Conservation (phyloP, 75 land plant genomes). For the Pinus tabuliformis region DNA sequence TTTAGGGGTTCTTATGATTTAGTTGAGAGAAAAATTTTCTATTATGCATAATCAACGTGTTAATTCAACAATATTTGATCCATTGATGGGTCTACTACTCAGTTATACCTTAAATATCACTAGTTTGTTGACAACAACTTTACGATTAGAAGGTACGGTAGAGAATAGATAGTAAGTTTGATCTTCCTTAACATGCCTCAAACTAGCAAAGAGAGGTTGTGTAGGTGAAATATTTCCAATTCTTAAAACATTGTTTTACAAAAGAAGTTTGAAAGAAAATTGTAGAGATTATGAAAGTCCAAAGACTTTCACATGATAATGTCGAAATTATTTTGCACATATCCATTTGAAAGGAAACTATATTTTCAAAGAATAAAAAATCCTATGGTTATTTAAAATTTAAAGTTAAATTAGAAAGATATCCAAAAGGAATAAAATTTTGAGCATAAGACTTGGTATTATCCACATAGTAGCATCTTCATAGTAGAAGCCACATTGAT, state of each 20-base stretch:
- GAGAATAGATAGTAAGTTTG: conserved; percentile 53
- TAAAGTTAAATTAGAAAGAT: not conserved
- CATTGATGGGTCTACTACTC: conserved; percentile 94
- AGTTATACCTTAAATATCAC: conserved; percentile 92
- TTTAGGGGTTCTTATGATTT: conserved; percentile 94
- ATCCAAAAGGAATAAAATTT: not conserved
- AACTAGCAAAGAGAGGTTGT: no score
- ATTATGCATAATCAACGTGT: conserved; percentile 58
- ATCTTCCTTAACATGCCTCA: no score
- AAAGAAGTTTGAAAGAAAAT: conserved; percentile 54
- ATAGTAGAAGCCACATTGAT: not conserved
- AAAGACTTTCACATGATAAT: conserved; percentile 51
- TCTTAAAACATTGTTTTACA: conserved; percentile 10
- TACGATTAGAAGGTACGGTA: conserved; percentile 85
- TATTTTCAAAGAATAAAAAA: not conserved
- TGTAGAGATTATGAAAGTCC: conserved; percentile 49
- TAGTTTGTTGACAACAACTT: conserved; percentile 53
- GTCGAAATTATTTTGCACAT: conserved; percentile 59
- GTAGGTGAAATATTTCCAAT: no score
- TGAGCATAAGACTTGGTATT: not conserved
- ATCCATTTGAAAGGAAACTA: not conserved
- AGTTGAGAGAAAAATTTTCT: conserved; percentile 88
- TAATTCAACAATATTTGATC: conserved; percentile 69
- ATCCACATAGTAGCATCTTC: not conserved
- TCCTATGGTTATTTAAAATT: not conserved